These are phyloP conservation scores for Cucumis melo DNA, from an alignment of 306 rosid species.

Conservation along the genomic window DNA sequence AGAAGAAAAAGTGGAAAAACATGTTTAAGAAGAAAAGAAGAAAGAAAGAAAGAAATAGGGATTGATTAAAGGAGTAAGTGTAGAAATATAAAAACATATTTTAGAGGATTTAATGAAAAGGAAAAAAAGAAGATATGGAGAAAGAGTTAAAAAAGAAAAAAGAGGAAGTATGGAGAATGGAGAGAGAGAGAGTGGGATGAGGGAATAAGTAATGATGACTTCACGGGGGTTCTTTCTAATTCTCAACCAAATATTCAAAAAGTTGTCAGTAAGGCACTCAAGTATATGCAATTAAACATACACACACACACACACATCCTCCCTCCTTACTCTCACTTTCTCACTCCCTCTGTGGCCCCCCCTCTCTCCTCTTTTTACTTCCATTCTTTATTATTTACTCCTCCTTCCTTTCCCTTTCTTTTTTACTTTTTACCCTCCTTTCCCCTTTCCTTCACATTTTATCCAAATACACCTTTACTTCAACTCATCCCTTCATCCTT, in stretches of 20 bases:
- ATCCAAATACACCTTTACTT: too few species aligned
- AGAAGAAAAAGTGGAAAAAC: too few species aligned
- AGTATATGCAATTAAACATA: constrained; percentile 5
- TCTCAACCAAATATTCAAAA: not conserved
- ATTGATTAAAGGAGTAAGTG: too few species aligned
- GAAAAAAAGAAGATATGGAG: too few species aligned
- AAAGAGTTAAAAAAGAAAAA: too few species aligned
- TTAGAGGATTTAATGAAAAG: too few species aligned
- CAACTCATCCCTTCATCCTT: too few species aligned
- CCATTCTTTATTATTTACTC: not conserved
- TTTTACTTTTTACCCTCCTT: not conserved
- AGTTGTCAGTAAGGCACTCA: constrained; percentile 4
- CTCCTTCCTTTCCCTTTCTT: not conserved
- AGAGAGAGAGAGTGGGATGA: not conserved
- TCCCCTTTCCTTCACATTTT: too few species aligned
- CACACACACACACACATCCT: too few species aligned
- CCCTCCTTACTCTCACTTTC: not conserved
- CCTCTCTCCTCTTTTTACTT: not conserved
- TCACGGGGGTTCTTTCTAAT: constrained; percentile 2
- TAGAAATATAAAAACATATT: too few species aligned
- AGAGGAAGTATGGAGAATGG: not conserved
- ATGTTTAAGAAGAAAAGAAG: too few species aligned
- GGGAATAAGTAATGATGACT: constrained; percentile 7
- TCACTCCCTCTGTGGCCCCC: not conserved
- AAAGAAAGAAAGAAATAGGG: too few species aligned